Conservation (phyloP, 2,329 filamentous ascomycete species). For the Colletotrichum spinosum region DNA sequence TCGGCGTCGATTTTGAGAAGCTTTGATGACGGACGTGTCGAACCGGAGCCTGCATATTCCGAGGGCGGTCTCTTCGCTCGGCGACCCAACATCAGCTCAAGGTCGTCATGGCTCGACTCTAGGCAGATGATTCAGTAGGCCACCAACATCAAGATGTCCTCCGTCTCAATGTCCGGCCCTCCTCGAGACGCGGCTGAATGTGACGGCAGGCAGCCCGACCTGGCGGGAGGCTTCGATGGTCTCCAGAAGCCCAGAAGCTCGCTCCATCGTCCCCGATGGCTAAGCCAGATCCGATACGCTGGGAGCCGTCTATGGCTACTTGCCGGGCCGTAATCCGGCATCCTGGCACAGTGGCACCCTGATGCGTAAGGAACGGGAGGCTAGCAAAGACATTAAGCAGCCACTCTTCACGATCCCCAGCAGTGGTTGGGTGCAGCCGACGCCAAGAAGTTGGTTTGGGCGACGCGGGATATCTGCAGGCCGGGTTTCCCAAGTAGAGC, state of each 20-base stretch:
- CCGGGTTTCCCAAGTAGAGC: slow-evolving; percentile 51
- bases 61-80: too few relatives aligned
- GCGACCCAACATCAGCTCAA: neutral
- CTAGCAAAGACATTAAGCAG: slow-evolving; percentile 47
- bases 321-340: slow-evolving; percentile 55
- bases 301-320: slow-evolving; percentile 56
- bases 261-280: slow-evolving; percentile 56
- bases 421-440: slow-evolving; percentile 63
- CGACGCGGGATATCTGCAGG: slow-evolving; percentile 49
- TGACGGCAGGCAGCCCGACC: slow-evolving; percentile 40
- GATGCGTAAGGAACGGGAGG: slow-evolving; percentile 55
- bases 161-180: neutral
- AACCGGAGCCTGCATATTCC: too few relatives aligned
- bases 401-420: slow-evolving; percentile 63
- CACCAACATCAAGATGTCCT: slow-evolving; percentile 11
- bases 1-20: too few relatives aligned
- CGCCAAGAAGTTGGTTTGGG: slow-evolving; percentile 62
- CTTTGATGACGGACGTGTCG: too few relatives aligned
- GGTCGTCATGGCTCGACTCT: slow-evolving; percentile 8
- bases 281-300: slow-evolving; percentile 57
- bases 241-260: slow-evolving; percentile 47
- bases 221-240: slow-evolving; percentile 42
- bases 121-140: slow-evolving; percentile 10
- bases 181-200: slow-evolving; percentile 53
- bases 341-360: slow-evolving; percentile 63